Percentiles rank a stretch among this genome's conserved stretches.
Evolutionary conservation across 345 rosid genomes (phyloP).

Genomic region (Eucalyptus regnans): DNA sequence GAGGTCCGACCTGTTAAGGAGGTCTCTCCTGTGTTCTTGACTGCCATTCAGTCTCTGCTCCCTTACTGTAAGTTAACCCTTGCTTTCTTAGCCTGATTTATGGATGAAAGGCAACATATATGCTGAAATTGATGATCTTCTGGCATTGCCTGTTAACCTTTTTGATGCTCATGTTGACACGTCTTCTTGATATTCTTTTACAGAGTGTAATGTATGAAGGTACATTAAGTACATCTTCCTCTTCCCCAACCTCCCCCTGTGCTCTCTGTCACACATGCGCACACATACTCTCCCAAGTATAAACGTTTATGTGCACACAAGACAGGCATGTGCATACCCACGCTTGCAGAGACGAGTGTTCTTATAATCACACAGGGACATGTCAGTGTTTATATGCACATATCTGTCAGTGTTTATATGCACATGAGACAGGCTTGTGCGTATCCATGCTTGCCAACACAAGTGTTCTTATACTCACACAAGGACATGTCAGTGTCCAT

Average conservation of each 20-base stretch:
- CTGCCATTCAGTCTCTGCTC: slow-evolving; percentile 69
- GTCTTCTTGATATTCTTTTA: background rate
- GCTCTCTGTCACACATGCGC: background rate
- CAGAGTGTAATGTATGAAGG: background rate
- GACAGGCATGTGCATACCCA: background rate
- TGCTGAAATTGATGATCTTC: background rate
- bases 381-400: background rate
- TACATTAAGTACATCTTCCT: background rate
- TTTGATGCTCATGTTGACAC: background rate
- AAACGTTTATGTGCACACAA: background rate
- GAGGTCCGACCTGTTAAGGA: slow-evolving; percentile 84
- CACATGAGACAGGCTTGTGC: background rate
- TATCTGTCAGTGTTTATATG: background rate
- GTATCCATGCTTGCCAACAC: background rate
- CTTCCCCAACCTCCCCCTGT: background rate
- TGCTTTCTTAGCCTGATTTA: background rate
- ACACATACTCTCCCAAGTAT: background rate
- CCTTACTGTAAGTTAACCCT: slow-evolving; percentile 66
- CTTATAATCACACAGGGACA: background rate
- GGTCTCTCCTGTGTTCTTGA: slow-evolving; percentile 73
- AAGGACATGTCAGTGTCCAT: background rate
- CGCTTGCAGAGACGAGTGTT: background rate
- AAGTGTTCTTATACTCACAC: background rate
- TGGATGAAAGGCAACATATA: background rate
- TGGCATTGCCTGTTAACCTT: background rate